Evolutionary conservation across 2,329 filamentous ascomycete species (phyloP), one percentile per base, ranked within the genome.

Genomic region (Phialocephala sp.): DNA sequence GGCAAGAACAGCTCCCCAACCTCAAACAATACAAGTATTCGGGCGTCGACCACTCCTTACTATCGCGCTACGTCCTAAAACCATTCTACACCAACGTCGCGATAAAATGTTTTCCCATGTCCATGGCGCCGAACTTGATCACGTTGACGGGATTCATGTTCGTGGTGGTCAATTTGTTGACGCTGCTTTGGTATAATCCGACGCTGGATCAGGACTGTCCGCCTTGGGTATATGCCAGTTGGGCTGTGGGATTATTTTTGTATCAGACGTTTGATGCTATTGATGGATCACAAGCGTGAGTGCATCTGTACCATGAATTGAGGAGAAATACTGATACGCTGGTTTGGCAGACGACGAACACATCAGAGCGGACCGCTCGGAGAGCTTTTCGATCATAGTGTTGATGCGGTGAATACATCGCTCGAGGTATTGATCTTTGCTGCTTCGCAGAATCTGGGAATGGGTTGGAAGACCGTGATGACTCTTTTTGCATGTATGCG

Each of bases 221-320:
- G 11, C 77, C 87, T 1, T 99, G 95, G 95, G 94, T 99, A 18
- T 99, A 99, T 82, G 91, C 90, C 71, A 91, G 88, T 74, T 99
- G 94, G 92, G 90, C 94, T 4, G 79, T 91, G 37, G 95, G 95
- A 1, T 81, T 99, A 71, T 97, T 98, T 78, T 79, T 98, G 60
- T 99, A 99, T 80, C 95, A 99, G 85, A 98, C 94, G 1, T 97
- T 99, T 80, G 95, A 99, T 80, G 95, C 94, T 1, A 93, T 98
- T 32, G 95, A 99, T 79, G 95, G 95, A 60, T 87, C 91, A 36
- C 95, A 99, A 78, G 95, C 95, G 89, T 93, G 84, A 77, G 91
- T 86, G 12, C 8, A 8, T 54, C 4, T 60, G 68, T 43, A 35
- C 2, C 3, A 43, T 14, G 9, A 47, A 52, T 41, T 14, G 36